These are phyloP conservation scores for Syncephalastrum racemosum DNA, from an alignment of 371 early-diverging fungal genomes.

Conservation along the genomic window DNA sequence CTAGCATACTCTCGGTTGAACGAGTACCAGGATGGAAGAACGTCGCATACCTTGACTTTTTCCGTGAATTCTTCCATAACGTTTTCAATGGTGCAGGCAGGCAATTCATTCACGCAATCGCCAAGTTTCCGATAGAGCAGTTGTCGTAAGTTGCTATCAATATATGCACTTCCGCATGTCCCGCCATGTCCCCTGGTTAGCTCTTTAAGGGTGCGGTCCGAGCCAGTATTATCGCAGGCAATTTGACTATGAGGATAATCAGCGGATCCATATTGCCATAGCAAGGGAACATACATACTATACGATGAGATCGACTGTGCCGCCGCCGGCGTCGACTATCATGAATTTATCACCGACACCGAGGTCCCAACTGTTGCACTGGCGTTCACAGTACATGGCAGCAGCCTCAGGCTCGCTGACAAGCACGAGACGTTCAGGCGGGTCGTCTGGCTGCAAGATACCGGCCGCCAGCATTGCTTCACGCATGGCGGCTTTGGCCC, in stretches of 20 bases:
- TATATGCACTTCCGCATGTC: slow-evolving; percentile 52
- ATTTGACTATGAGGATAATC: slow-evolving; percentile 1
- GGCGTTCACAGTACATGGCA: slow-evolving; percentile 45
- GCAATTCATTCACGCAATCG: slow-evolving; percentile 3
- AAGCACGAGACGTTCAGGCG: slow-evolving; percentile 43
- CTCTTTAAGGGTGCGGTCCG: slow-evolving; percentile 40
- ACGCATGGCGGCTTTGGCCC: slow-evolving; percentile 48
- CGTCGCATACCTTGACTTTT: slow-evolving; percentile 41
- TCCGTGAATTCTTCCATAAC: slow-evolving; percentile 43
- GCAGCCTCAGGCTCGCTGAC: slow-evolving; percentile 57
- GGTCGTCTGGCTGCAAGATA: slow-evolving; percentile 40
- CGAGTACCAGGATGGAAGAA: not conserved
- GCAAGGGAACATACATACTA: slow-evolving; percentile 17
- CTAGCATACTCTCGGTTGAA: too few species aligned
- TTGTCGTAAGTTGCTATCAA: slow-evolving; percentile 50
- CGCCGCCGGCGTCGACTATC: slow-evolving; percentile 69
- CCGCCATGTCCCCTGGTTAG: slow-evolving; percentile 51
- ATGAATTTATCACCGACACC: slow-evolving; percentile 48
- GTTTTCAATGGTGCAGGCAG: slow-evolving; percentile 33
- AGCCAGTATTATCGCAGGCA: slow-evolving; percentile 23
- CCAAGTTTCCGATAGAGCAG: slow-evolving; percentile 31
- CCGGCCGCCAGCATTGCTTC: slow-evolving; percentile 43
- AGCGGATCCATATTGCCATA: not conserved
- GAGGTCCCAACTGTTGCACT: slow-evolving; percentile 33
- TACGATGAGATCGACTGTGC: slow-evolving; percentile 60